Evolutionary conservation across 2,329 filamentous ascomycete species (phyloP), one percentile per base, ranked within the genome.

Genomic region (Xylariaceae sp.): DNA sequence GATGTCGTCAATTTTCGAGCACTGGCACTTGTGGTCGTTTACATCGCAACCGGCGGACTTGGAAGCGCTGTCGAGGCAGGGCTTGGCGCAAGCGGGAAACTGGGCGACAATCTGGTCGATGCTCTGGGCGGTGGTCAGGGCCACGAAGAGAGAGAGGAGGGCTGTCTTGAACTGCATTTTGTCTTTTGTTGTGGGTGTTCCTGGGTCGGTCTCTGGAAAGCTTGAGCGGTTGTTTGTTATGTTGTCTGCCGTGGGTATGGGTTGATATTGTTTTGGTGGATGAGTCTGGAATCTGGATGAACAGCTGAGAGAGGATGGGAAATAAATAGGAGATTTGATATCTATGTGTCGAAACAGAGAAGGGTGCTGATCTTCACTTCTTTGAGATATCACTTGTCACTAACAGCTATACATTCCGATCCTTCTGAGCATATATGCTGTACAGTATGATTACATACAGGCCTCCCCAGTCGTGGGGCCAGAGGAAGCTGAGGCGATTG

Each of bases 81-180:
- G 32, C 46, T 59, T 47, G 9, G 67, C 61, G 51, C 67, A 70
- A 5, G 48, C 28, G 14, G 67, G 67, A 9, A 69, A 59, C 37
- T 56, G 33, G 9, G 45, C 27, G 40, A 57, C 42, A 33, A 62
- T 44, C 9, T 59, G 40, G 40, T 49, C 40, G 36, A 57, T 17
- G 38, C 41, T 47, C 27, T 58, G 38, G 19, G 56, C 54, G 36
- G 50, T 44, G 21, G 40, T 48, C 31, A 46, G 37, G 38, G 48
- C 46, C 35, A 36, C 48, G 40, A 61, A 50, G 43, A 61, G 35
- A 19, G 51, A 30, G 36, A 55, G 9, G 14, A 46, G 24, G 48
- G 51, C 24, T 35, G 51, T 49, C 38, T 54, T 52, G 54, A 54
- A 52, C 51, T 57, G 57, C 59, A 61, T 61, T 9, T 50, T 59